Base-by-base conservation (phyloP, 352 stramenopile genomes). In the Globisporangium yorkense region DNA sequence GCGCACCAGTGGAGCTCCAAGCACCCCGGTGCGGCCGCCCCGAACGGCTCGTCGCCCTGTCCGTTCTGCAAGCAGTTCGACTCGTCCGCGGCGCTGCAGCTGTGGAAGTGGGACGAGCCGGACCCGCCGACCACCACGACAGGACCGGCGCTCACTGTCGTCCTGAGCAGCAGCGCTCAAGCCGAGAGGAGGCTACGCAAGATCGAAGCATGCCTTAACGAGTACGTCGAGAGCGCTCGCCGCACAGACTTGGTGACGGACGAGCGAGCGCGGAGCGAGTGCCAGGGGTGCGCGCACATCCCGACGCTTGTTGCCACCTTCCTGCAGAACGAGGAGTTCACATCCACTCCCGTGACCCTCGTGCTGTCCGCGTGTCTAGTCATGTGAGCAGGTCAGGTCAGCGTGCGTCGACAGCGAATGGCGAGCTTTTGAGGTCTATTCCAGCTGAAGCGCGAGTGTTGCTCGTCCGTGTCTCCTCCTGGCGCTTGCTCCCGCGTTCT, bases 241-340 rank as follows among this genome's bases (percentile, higher is more conserved):
- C 35, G 29, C 10, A 56, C 51, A 8, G 20, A 35, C 5, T 20
- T 57, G 9, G 24, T 18, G 5, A 0, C 20, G 3, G 41, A 48
- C 13, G 44, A 39, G 18, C 35, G n/a, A 21, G 16, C 10, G 20
- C 40, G 2, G 5, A 51, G 49, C 13, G 45, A 56, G 35, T 65
- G 59, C 29, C 35, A 52, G 21, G 59, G 52, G 0, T 57, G 21
- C 41, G 41, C 35, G 27, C 46, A 59, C 52, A 59, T 65, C 27
- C 59, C 59, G 46, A 24, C 39, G 29, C 46, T 65, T 27, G n/a
- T 65, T 20, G 59, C 59, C 20, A 65, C 45, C 27, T 65, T 60
- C 29, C 52, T 65, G 27, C 59, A 65, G 21, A 63, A 63, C 40
- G 57, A 63, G 41, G 57, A 52, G n/a, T 57, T 31, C 20, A 53